phyloP scores from a whole-genome alignment of 768 basidiomycete species.

The Paxillus involutus region DNA sequence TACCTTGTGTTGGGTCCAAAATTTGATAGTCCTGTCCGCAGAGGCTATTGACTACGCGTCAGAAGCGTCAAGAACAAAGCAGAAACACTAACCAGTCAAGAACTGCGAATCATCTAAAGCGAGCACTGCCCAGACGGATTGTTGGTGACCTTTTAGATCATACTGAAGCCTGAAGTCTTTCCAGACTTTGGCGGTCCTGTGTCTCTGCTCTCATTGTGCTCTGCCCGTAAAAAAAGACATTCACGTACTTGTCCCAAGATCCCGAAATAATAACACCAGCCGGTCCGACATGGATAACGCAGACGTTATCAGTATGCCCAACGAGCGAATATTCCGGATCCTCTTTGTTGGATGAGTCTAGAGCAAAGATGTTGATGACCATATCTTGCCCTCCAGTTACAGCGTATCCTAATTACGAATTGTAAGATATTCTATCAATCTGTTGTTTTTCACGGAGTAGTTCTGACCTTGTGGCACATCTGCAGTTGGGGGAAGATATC shows the following conservation, averaged over 20 bases:
- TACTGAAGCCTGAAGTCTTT: constrained; percentile 69
- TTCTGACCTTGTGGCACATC: constrained; percentile 68
- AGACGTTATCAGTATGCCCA: constrained; percentile 91
- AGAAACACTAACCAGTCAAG: constrained; percentile 65
- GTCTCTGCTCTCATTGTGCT: constrained; percentile 1
- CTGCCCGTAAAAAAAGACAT: neutral
- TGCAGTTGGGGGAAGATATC: constrained; percentile 69
- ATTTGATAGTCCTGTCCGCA: constrained; percentile 91
- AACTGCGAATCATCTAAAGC: constrained; percentile 74
- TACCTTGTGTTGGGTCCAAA: constrained; percentile 79
- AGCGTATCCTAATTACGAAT: constrained; percentile 60
- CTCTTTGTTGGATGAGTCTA: constrained; percentile 51
- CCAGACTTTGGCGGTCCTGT: constrained; percentile 94
- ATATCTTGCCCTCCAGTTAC: constrained; percentile 90
- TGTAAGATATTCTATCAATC: constrained; percentile 3
- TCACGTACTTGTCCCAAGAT: constrained; percentile 90
- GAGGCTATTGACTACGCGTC: constrained; percentile 56
- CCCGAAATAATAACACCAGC: constrained; percentile 85
- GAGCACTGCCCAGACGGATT: constrained; percentile 93
- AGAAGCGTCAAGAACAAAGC: constrained; percentile 1
- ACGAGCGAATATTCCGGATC: constrained; percentile 82
- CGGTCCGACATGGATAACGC: constrained; percentile 70
- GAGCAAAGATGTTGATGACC: constrained; percentile 79
- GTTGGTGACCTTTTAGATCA: constrained; percentile 81
- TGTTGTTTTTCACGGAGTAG: neutral